Evolutionary conservation across 1,284 basidiomycete genomes (phyloP).

Genomic region (Irpex rosettiformis): DNA sequence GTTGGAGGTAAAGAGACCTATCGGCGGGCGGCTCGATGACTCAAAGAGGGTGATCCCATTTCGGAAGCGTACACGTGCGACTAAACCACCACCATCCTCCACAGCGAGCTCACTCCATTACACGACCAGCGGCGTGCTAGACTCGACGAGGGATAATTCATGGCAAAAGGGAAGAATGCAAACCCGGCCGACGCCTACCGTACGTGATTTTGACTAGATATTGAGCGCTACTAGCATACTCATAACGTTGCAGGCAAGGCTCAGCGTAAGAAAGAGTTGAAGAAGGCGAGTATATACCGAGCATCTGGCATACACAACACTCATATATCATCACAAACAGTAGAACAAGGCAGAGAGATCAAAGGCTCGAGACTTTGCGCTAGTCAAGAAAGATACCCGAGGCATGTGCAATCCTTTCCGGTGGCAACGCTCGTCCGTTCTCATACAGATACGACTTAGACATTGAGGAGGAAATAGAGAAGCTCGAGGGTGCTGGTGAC

Average conservation of each 20-base stretch:
- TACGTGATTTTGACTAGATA: constrained; percentile 31
- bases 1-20: constrained; percentile 14
- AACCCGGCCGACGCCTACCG: constrained; percentile 87
- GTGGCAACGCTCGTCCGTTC: not conserved
- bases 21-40: constrained; percentile 21
- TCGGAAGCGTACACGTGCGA: constrained; percentile 25
- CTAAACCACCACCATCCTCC: constrained; percentile 5
- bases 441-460: constrained; percentile 38
- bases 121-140: not conserved
- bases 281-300: constrained; percentile 60
- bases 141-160: constrained; percentile 27
- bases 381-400: constrained; percentile 86
- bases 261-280: constrained; percentile 84
- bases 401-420: constrained; percentile 47
- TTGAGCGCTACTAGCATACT: not conserved
- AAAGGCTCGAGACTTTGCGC: constrained; percentile 76
- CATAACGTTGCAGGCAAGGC: constrained; percentile 65
- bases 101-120: not conserved
- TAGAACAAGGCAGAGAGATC: constrained; percentile 85
- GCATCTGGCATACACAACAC: not conserved
- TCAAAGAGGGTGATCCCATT: constrained; percentile 18
- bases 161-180: constrained; percentile 79
- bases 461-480: constrained; percentile 67
- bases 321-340: constrained; percentile 33
- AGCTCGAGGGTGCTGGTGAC: constrained; percentile 48